Base-by-base conservation (phyloP, 2,329 filamentous ascomycete species). In the Scedosporium minutisporum region DNA sequence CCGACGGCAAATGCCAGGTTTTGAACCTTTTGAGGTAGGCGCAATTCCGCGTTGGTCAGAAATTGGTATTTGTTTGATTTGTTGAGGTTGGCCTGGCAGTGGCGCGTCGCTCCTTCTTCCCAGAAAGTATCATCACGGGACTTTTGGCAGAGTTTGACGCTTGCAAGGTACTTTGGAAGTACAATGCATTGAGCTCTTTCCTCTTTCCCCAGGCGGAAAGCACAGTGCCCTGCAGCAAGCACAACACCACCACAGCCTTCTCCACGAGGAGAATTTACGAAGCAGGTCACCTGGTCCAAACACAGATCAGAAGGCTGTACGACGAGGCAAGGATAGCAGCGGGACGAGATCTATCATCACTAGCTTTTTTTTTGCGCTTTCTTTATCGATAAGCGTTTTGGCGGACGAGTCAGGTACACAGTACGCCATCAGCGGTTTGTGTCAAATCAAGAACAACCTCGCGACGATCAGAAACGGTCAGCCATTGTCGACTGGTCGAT, bases 61-160 rank as follows among this genome's bases (percentile, higher is more conserved):
- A 46, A 46, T 53, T 25, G 16, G 9, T 55, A 23, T 55, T 55
- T 23, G 23, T 55, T 55, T 55, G 23, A 27, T 23, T 55, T 55
- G 51, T 55, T 55, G 51, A 55, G 51, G 51, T 55, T 55, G 51
- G 51, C 51, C 51, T 55, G 51, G 51, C 51, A 55, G 18, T 55
- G 18, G 21, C 21, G 23, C 23, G 21, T 55, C 12, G 51, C 23
- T 23, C 18, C 51, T 55, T 55, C 51, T 27, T 55, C 23, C 51
- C 21, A 14, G 4, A 38, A 38, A 12, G 33, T 38, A 38, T 38
- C 33, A 38, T 38, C 33, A 38, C 33, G 33, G 33, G 44, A 48
- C 18, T 48, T 48, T 48, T 48, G 18, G 44, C 44, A 10, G 16
- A 21, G 44, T n/a, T 48, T 21, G 18, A 3, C 12, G 12, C 21